Conservation (phyloP, 768 basidiomycete species). For the Termitomyces sp. region DNA sequence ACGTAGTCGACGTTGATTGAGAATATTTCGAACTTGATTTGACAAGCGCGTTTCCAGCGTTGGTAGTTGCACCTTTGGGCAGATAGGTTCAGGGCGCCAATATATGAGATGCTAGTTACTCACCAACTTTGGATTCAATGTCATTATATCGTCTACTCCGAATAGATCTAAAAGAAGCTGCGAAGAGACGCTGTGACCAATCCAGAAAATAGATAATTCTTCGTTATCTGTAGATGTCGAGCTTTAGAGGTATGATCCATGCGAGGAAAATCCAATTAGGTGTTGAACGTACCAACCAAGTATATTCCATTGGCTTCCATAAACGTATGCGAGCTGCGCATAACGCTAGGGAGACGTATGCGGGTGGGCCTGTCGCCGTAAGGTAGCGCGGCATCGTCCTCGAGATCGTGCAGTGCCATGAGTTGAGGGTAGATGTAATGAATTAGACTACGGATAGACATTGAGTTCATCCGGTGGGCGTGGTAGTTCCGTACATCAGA, state of each 20-base stretch:
- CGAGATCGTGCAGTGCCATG: conserved; percentile 82
- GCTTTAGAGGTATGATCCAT: background rate
- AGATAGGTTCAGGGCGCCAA: background rate
- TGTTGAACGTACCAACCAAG: conserved; percentile 61
- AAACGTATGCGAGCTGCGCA: conserved; percentile 76
- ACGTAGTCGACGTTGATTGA: conserved; percentile 57
- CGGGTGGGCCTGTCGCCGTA: conserved; percentile 43
- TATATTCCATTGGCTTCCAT: conserved; percentile 95
- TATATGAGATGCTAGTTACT: conserved; percentile 11
- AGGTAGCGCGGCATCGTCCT: conserved; percentile 64
- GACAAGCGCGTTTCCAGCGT: conserved; percentile 70
- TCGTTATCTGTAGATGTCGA: conserved; percentile 63
- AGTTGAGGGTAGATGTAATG: conserved; percentile 84
- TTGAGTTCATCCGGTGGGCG: conserved; percentile 67
- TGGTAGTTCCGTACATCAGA: conserved; percentile 92
- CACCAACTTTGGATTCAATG: conserved; percentile 67
- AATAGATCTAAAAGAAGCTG: conserved; percentile 80
- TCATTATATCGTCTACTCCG: conserved; percentile 71
- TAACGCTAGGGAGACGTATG: conserved; percentile 65
- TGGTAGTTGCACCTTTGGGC: conserved; percentile 60
- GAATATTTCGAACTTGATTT: conserved; percentile 77
- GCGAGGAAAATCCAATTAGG: conserved; percentile 5
- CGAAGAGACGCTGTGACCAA: conserved; percentile 78
- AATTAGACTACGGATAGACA: conserved; percentile 64
- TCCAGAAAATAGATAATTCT: conserved; percentile 83